These are phyloP conservation scores for Apiospora rasikravindrae DNA, from an alignment of 2,329 filamentous ascomycete genomes.

Conservation along the genomic window DNA sequence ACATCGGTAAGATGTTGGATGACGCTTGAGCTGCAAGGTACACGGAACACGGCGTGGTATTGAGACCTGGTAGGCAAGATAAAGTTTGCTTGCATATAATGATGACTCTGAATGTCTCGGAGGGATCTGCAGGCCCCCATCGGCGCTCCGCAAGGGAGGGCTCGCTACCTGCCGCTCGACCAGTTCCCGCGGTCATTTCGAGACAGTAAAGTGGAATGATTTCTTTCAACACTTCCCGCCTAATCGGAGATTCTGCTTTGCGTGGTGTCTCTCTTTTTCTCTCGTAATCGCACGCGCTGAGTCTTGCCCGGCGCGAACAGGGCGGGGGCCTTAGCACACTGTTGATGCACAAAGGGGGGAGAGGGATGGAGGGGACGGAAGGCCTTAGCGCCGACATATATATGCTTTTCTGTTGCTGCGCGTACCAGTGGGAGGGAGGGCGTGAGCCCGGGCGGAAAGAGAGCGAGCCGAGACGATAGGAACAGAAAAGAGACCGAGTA, in stretches of 20 bases:
- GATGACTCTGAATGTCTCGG: conserved; percentile 7
- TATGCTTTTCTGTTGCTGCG: conserved; percentile 3
- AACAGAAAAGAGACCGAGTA: neutral
- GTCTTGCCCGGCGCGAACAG: neutral
- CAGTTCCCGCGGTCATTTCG: neutral
- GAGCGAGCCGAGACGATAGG: neutral
- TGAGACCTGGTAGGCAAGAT: neutral
- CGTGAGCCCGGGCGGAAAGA: neutral
- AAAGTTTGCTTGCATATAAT: neutral
- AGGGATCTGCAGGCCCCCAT: neutral
- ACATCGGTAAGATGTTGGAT: neutral
- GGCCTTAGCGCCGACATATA: neutral
- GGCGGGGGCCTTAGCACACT: neutral
- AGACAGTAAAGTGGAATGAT: neutral
- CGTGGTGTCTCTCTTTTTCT: neutral
- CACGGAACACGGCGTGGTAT: neutral
- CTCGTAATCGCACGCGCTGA: neutral
- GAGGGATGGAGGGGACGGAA: neutral
- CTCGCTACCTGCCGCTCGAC: neutral
- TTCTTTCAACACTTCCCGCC: neutral
- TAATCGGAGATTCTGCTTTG: conserved; percentile 1
- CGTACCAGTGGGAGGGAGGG: neutral
- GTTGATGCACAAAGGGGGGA: neutral
- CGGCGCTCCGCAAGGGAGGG: conserved; percentile 5
- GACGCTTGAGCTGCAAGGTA: neutral